These are phyloP conservation scores for Zoysia matrella DNA, from an alignment of 202 grass and related monocot genomes.

Conservation along the genomic window DNA sequence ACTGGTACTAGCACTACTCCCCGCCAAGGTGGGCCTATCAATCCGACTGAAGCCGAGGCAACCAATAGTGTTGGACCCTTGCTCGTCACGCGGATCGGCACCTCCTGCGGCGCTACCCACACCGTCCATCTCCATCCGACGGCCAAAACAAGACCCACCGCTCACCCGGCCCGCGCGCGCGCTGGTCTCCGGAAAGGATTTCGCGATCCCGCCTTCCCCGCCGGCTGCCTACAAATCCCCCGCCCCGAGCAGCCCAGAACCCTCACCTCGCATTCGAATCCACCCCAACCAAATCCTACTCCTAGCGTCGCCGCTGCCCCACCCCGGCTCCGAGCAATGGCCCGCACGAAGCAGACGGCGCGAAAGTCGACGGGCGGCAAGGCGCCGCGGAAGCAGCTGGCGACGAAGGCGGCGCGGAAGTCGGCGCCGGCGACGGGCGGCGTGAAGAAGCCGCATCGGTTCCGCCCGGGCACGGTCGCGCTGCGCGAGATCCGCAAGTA, in stretches of 20 bases:
- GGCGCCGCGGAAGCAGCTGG: conserved; percentile 91
- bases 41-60: background rate
- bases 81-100: conserved; percentile 31
- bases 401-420: conserved; percentile 87
- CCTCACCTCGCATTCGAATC: conserved; percentile 1
- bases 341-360: conserved; percentile 87
- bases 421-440: conserved; percentile 81
- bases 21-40: background rate
- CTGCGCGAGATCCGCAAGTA: conserved; percentile 86
- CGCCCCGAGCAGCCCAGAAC: accelerated
- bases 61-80: background rate
- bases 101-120: background rate
- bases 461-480: conserved; percentile 60
- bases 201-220: conserved; percentile 31
- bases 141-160: background rate
- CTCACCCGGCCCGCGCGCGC: background rate
- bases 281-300: background rate
- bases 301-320: background rate
- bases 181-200: background rate
- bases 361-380: conserved; percentile 86
- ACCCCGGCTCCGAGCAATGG: conserved; percentile 39
- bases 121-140: conserved; percentile 49
- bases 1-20: too few relatives aligned
- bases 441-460: conserved; percentile 60
- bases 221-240: conserved; percentile 43